Evolutionary conservation across 1,284 basidiomycete genomes (phyloP).

Genomic region (Uromyces viciae-fabae): DNA sequence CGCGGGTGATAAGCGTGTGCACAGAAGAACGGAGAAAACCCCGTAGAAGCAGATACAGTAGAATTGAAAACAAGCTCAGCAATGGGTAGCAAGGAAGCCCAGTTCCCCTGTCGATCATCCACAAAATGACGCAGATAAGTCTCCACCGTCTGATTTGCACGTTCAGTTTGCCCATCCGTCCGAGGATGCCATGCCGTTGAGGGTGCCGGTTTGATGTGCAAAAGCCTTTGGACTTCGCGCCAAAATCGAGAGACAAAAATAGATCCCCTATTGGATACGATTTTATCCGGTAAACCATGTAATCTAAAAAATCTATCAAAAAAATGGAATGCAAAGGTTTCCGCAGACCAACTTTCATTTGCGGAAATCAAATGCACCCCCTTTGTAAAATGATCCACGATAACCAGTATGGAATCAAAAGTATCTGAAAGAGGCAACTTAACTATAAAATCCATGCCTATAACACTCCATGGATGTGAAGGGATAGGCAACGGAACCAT

Average conservation of each 20-base stretch:
- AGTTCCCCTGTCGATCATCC: slow-evolving; percentile 47
- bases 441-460: slow-evolving; percentile 20
- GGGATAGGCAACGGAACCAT: background rate
- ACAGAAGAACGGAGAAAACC: slow-evolving; percentile 57
- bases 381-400: background rate
- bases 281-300: slow-evolving; percentile 11
- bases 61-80: slow-evolving; percentile 56
- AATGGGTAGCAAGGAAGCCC: slow-evolving; percentile 48
- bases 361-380: slow-evolving; percentile 17
- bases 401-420: slow-evolving; percentile 35
- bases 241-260: slow-evolving; percentile 6
- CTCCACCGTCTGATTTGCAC: slow-evolving; percentile 19
- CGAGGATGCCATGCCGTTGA: slow-evolving; percentile 12
- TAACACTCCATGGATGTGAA: background rate
- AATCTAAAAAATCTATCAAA: background rate
- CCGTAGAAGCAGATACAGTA: slow-evolving; percentile 50
- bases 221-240: background rate
- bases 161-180: slow-evolving; percentile 22
- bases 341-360: background rate
- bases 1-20: slow-evolving; percentile 56
- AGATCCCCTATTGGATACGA: slow-evolving; percentile 2
- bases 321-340: background rate
- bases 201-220: background rate
- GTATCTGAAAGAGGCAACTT: slow-evolving; percentile 2
- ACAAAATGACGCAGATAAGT: slow-evolving; percentile 47